These are phyloP conservation scores for Claviceps sp. DNA, from an alignment of 2,329 filamentous ascomycete species.

Conservation along the genomic window DNA sequence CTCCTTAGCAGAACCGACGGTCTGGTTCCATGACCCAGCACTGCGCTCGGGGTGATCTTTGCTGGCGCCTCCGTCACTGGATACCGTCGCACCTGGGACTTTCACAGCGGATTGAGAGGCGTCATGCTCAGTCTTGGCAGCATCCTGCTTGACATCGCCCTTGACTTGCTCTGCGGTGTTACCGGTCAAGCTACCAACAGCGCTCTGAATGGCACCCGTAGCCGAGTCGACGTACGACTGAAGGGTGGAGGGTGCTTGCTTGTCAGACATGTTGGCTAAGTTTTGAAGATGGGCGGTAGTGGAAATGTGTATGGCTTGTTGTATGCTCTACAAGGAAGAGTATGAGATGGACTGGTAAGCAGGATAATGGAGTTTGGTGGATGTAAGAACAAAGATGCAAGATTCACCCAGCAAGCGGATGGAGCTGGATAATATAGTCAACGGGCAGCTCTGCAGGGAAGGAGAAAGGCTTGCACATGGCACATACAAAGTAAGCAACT, in stretches of 20 bases:
- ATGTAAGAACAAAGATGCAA: background rate
- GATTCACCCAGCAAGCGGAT: background rate
- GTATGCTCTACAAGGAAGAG: background rate
- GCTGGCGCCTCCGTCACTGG: conserved; percentile 54
- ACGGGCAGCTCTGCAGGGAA: background rate
- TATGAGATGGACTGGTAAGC: background rate
- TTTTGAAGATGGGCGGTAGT: background rate
- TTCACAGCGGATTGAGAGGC: conserved; percentile 64
- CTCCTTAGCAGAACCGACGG: conserved; percentile 76
- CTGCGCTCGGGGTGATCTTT: conserved; percentile 61
- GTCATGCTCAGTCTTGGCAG: conserved; percentile 54
- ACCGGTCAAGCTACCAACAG: conserved; percentile 60
- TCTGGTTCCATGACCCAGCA: conserved; percentile 74
- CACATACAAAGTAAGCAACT: background rate
- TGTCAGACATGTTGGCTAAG: conserved; percentile 15
- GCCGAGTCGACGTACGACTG: conserved; percentile 66
- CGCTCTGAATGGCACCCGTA: conserved; percentile 58
- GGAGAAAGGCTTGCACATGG: background rate
- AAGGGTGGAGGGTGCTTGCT: conserved; percentile 50
- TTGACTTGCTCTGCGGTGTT: conserved; percentile 52
- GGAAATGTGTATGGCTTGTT: background rate
- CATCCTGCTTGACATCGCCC: conserved; percentile 50
- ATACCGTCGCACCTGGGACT: conserved; percentile 57
- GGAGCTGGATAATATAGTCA: conserved; percentile 1
- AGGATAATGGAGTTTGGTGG: background rate